Evolutionary conservation across 305 asterid genomes (phyloP), one percentile per base, ranked within the genome.

Genomic region (Fraxinus velutina): DNA sequence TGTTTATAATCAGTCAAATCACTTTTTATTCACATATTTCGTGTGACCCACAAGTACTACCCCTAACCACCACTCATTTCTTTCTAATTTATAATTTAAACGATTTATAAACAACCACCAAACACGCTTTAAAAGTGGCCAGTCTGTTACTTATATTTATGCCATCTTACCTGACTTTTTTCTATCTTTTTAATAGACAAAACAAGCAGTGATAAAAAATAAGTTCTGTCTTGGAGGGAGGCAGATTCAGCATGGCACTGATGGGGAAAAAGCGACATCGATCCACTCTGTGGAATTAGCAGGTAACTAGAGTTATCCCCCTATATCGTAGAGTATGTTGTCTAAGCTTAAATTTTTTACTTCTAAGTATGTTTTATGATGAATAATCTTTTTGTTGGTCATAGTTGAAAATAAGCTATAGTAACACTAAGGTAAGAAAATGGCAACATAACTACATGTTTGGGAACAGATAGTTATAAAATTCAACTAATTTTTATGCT

Each of bases 171-270:
- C 62, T 62, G 81, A 73, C 52, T 37, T 77, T 57, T 27, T 81
- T 12, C 47, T 85, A 42, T 17, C 78, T 76, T 34, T 29, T 29
- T 57, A 42, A 75, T 81, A 87, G 98, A 85, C 90, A 75, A 87
- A 84, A 80, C 89, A 79, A 62, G 85, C 62, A 52, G 83, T 79
- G 72, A 91, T 86, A 80, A 80, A 70, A 78, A 92, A 87, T 60
- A 82, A 44, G 62, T 77, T 83, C 36, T 8, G 84, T 81, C 80
- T 83, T 78, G 89, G 83, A 60, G 90, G 83, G 42, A 87, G 80
- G 82, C 84, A 79, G 79, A 81, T 79, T 80, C 81, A 81, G 62
- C 80, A 68, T 39, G 79, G 83, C 75, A 77, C 55, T 29, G 83
- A 87, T 70, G 78, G 82, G 68, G 34, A 4, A 80, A 86, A 42